Evolutionary conservation across 805 yeast species (phyloP), one percentile per base, ranked within the genome.

Genomic region (Wickerhamomyces ciferrii): DNA sequence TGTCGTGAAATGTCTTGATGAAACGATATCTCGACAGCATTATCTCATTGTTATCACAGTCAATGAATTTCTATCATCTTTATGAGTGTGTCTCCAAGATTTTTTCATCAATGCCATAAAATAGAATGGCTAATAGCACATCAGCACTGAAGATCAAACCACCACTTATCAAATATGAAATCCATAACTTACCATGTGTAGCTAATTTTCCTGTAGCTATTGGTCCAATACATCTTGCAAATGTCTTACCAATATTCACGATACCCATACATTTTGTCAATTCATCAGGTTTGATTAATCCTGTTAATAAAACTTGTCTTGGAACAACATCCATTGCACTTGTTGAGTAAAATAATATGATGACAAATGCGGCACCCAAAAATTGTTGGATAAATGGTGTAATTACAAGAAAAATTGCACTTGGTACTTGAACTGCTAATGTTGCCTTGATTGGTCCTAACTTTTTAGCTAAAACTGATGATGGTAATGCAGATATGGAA

Each of bases 301-400:
- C 74, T 0, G 95, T 82, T 43, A 90, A 65, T 37, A 90, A 70
- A 9, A 89, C 78, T 65, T 89, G 96, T 43, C 97, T 76, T 7
- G 97, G 96, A 3, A 89, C 94, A 25, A 89, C 96, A 61, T 90
- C 97, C 91, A 90, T 88, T 2, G 91, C 79, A 2, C 83, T 72
- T 0, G 88, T 78, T 2, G 83, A 67, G 48, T 81, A 81, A 52
- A 87, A 79, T 23, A 76, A 60, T 19, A 83, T 53, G 31, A 85
- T 68, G 6, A 79, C 63, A 0, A 67, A 45, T 24, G 85, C 71
- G 0, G 92, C 85, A 2, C 58, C 42, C 0, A 60, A 48, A n/a
- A 68, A 50, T 35, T 57, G 57, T 20, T 50, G 48, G 17, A 74
- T 69, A 8, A 74, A 65, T 5, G 88, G 87, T 11, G 81, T 69